A percentile compares a stretch with the other conserved stretches of the same genome.
phyloP scores from a whole-genome alignment of 345 rosid genomes.

The Rhodamnia rubescens region DNA sequence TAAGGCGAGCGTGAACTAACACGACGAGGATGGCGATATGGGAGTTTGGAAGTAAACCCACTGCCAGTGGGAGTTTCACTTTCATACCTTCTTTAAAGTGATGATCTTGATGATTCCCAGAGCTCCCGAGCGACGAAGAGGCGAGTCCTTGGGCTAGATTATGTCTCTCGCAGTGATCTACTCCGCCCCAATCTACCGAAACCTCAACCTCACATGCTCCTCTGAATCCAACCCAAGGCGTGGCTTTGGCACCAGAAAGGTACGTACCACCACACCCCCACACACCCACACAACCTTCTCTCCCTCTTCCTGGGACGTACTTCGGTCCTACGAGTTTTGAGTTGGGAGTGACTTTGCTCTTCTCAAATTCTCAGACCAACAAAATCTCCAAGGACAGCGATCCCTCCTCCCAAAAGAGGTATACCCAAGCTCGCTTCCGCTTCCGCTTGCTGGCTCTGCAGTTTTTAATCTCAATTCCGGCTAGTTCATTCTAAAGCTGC shows the following conservation, averaged over 20 bases:
- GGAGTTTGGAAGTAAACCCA: neutral
- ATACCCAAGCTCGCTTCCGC: neutral
- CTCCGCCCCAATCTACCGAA: neutral
- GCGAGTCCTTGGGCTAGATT: neutral
- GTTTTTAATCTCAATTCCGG: neutral
- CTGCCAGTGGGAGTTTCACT: neutral
- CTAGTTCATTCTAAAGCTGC: neutral
- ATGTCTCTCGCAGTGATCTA: neutral
- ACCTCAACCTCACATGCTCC: constrained; percentile 13
- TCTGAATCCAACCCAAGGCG: constrained; percentile 20
- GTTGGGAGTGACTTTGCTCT: neutral
- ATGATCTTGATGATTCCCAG: neutral
- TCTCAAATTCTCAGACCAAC: constrained; percentile 12
- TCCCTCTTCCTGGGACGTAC: neutral
- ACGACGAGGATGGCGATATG: neutral
- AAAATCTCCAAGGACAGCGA: constrained; percentile 16
- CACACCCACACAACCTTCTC: too few species aligned
- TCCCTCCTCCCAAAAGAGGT: constrained; percentile 20
- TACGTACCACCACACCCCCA: too few species aligned
- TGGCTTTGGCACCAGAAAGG: constrained; percentile 32
- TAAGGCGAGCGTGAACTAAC: neutral
- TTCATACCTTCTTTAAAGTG: neutral
- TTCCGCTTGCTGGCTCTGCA: neutral
- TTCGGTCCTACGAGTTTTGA: neutral
- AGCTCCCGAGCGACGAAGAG: neutral